phyloP scores from a whole-genome alignment of 2,329 filamentous ascomycete genomes.

The Colletotrichum sp. region DNA sequence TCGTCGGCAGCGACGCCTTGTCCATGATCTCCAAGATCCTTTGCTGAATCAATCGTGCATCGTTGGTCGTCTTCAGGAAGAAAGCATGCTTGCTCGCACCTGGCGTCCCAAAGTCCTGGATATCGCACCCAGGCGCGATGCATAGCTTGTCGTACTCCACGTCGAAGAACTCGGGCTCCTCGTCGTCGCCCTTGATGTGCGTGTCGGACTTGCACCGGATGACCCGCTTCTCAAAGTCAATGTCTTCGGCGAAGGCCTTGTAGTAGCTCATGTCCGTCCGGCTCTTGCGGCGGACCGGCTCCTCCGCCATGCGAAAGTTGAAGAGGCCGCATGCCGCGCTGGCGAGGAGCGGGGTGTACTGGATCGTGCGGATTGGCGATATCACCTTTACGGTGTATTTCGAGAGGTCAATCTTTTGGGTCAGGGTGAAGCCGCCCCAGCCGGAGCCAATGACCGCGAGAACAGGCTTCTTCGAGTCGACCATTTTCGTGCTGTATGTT shows the following conservation, averaged over 20 bases:
- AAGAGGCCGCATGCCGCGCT: slow-evolving; percentile 97
- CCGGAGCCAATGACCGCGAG: slow-evolving; percentile 72
- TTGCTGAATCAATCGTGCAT: slow-evolving; percentile 95
- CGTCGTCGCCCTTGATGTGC: slow-evolving; percentile 78
- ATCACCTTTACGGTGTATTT: slow-evolving; percentile 99
- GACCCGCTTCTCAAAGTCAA: slow-evolving; percentile 89
- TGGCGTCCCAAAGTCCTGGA: slow-evolving; percentile 96
- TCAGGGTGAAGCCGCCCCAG: slow-evolving; percentile 63
- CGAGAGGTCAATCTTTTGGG: slow-evolving; percentile 80
- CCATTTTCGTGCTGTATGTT: neutral
- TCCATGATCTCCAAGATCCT: slow-evolving; percentile 99
- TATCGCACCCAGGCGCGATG: slow-evolving; percentile 95
- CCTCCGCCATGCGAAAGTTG: slow-evolving; percentile 99
- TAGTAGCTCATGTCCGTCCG: slow-evolving; percentile 97
- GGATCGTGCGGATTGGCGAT: slow-evolving; percentile 98
- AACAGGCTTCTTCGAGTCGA: neutral
- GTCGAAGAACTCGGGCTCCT: slow-evolving; percentile 72
- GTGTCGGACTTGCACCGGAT: slow-evolving; percentile 91
- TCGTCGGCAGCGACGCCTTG: slow-evolving; percentile 94
- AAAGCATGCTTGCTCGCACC: slow-evolving; percentile 94
- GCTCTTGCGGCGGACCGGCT: slow-evolving; percentile 93
- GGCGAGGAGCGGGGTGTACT: slow-evolving; percentile 96
- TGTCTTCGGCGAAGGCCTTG: slow-evolving; percentile 95
- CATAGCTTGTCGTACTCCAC: slow-evolving; percentile 98
- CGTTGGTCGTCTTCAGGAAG: slow-evolving; percentile 97